Base-by-base conservation (phyloP, 192 early-diverging fungal genomes). In the Lobosporangium transversale region DNA sequence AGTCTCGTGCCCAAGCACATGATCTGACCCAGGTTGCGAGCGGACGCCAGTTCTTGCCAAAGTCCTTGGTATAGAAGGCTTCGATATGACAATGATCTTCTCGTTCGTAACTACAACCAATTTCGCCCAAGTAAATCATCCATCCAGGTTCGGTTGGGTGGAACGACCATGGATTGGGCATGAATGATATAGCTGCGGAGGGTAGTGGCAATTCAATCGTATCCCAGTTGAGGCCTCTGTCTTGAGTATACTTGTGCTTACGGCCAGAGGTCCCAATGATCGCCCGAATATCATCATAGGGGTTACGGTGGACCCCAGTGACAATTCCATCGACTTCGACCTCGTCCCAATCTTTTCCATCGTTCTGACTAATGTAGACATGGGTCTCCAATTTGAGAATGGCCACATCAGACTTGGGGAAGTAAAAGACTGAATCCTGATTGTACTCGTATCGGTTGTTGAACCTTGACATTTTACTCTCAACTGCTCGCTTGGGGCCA, bases 141-240 rank as follows among this genome's bases (percentile, higher is more conserved):
- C 93, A 97, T 60, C 94, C 93, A 2, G 87, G 79, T 30, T 93
- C 84, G 1, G 89, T 84, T 15, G 94, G 92, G 63, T 99, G 96
- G 85, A 97, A 99, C 42, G 64, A 67, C 73, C 73, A 76, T 35
- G 58, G 43, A 35, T 66, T 87, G 87, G 50, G 94, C 53, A 24
- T 89, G 78, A 24, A 81, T 81, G 21, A 84, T 78, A n/a, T 84
- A 17, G 70, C 64, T 18, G 91, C 90, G 7, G 93, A 94, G n/a
- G 57, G 17, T 18, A 80, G 57, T 6, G 92, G 92, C 10, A 88
- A 60, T 8, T 81, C 76, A 30, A 97, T 45, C 18, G 58, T 20
- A 14, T 86, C 82, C 59, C 88, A 85, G 18, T 85, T 87, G 35
- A 70, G 70, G 10, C 84, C 89, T 21, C 78, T 75, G 56, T 95